Evolutionary conservation across 2,329 filamentous ascomycete genomes (phyloP).

Genomic region (Trichoderma aggressivum): DNA sequence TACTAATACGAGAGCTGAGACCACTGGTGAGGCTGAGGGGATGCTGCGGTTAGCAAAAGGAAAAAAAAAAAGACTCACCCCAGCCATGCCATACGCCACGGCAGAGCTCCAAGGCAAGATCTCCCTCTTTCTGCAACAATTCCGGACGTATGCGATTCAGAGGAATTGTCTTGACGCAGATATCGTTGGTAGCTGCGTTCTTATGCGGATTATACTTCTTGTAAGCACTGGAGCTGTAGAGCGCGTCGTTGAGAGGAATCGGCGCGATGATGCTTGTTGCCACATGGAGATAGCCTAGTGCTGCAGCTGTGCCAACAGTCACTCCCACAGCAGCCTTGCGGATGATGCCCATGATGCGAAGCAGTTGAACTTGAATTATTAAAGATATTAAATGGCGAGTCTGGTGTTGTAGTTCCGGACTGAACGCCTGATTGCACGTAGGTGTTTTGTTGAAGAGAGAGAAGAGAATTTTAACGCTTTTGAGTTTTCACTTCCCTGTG

Average conservation of each 20-base stretch:
- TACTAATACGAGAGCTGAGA: background rate
- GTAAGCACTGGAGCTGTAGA: conserved; percentile 39
- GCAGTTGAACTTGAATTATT: background rate
- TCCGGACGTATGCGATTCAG: conserved; percentile 62
- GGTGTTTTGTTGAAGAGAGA: background rate
- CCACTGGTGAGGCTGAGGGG: background rate
- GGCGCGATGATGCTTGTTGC: conserved; percentile 11
- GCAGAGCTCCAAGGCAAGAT: conserved; percentile 62
- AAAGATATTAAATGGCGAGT: no score
- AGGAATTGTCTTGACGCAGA: conserved; percentile 61
- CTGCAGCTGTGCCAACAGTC: conserved; percentile 4
- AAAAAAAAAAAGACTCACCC: conserved; percentile 44
- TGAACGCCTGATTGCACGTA: background rate
- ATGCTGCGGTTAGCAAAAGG: background rate
- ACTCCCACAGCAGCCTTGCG: background rate
- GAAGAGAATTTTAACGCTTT: background rate
- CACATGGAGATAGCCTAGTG: conserved; percentile 4
- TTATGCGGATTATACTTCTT: conserved; percentile 57
- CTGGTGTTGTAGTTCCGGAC: background rate
- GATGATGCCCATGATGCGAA: background rate
- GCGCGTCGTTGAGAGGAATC: conserved; percentile 6
- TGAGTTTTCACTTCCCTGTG: background rate
- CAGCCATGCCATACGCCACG: conserved; percentile 64
- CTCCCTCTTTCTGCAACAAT: conserved; percentile 57
- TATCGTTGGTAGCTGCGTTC: conserved; percentile 62